A percentile compares a stretch with the other conserved stretches of the same genome.
phyloP scores from a whole-genome alignment of 192 early-diverging fungal species.

The Coemansia sp. region DNA sequence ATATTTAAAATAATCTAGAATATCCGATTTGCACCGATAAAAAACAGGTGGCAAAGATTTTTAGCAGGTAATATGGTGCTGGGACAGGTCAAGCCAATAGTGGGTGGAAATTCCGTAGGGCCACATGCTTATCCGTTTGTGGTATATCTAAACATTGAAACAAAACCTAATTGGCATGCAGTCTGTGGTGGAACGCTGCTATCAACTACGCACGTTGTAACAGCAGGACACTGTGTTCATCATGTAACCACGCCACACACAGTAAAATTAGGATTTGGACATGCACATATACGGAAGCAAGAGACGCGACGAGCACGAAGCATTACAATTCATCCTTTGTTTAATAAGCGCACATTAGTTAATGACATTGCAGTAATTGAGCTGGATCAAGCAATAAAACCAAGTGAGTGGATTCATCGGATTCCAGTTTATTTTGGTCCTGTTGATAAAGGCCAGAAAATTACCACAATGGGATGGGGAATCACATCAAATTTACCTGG shows the following conservation, averaged over 20 bases:
- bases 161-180: constrained; percentile 38
- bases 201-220: constrained; percentile 36
- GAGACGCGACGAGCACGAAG: neutral
- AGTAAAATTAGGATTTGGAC: constrained; percentile 29
- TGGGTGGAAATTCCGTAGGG: constrained; percentile 31
- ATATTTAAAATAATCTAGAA: neutral
- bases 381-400: constrained; percentile 3
- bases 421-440: constrained; percentile 35
- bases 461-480: constrained; percentile 55
- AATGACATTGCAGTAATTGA: constrained; percentile 54
- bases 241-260: constrained; percentile 12
- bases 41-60: neutral
- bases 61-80: constrained; percentile 22
- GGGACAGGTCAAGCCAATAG: constrained; percentile 36
- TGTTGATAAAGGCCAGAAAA: constrained; percentile 10
- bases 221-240: constrained; percentile 52
- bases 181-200: constrained; percentile 52
- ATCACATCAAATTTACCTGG: constrained; percentile 24
- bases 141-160: constrained; percentile 41
- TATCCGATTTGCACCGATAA: neutral
- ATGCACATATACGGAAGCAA: constrained; percentile 20
- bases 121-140: constrained; percentile 45
- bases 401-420: constrained; percentile 12
- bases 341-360: constrained; percentile 29
- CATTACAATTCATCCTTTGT: constrained; percentile 18